Evolutionary conservation across 371 early-diverging fungal species (phyloP).

Genomic region (Mortierella sp.): DNA sequence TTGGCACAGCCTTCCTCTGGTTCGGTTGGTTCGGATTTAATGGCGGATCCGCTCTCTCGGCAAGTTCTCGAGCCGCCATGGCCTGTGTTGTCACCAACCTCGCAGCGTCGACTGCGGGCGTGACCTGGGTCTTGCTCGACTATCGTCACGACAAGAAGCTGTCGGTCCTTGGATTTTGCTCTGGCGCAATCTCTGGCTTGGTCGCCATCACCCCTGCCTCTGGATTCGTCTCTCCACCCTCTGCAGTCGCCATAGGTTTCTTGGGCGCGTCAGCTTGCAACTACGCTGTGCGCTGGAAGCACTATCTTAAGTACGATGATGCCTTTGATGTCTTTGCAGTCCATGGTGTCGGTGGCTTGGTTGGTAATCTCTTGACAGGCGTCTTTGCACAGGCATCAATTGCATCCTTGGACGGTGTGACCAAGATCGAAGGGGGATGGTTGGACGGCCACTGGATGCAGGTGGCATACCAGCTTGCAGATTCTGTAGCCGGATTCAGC

Average conservation of each 20-base stretch:
- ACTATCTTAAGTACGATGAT: constrained; percentile 87
- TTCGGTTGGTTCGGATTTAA: constrained; percentile 95
- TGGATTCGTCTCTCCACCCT: constrained; percentile 87
- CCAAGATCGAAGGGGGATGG: constrained; percentile 83
- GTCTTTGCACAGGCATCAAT: constrained; percentile 85
- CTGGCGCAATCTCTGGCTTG: constrained; percentile 91
- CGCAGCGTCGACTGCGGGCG: constrained; percentile 83
- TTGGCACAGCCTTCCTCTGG: constrained; percentile 91
- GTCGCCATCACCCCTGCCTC: constrained; percentile 94
- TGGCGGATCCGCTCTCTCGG: constrained; percentile 86
- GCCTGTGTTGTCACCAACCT: constrained; percentile 89
- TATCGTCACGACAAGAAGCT: constrained; percentile 81
- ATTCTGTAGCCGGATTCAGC: constrained; percentile 75
- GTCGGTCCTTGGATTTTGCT: constrained; percentile 91
- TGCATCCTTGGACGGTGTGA: constrained; percentile 76
- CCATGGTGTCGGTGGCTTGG: constrained; percentile 90
- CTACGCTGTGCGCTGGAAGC: constrained; percentile 81
- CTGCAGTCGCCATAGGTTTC: constrained; percentile 86
- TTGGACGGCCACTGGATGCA: constrained; percentile 87
- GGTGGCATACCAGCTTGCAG: constrained; percentile 84
- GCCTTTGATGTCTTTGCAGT: constrained; percentile 89
- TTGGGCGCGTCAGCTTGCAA: constrained; percentile 79
- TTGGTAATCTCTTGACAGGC: constrained; percentile 90
- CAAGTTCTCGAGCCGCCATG: constrained; percentile 86
- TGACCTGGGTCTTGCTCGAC: constrained; percentile 88